phyloP scores from a whole-genome alignment of 2,329 filamentous ascomycete genomes.

The Penicillium sp. region DNA sequence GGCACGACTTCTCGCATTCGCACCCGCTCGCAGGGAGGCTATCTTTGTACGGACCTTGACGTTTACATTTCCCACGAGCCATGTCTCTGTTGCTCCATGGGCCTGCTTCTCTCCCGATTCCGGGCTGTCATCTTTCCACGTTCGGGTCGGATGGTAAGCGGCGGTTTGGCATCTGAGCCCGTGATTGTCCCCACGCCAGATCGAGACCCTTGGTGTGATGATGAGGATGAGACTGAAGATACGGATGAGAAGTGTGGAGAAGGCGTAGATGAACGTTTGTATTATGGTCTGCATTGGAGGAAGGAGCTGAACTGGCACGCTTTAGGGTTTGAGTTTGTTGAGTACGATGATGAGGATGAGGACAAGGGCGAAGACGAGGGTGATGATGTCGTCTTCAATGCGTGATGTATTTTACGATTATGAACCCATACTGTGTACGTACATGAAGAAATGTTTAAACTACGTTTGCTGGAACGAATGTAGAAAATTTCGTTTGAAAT shows the following conservation, averaged over 20 bases:
- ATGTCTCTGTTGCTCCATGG: conserved; percentile 96
- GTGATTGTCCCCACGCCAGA: conserved; percentile 21
- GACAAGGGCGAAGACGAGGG: background rate
- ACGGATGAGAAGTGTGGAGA: conserved; percentile 10
- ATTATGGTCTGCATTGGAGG: conserved; percentile 66
- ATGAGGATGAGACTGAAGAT: background rate
- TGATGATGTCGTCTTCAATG: conserved; percentile 20
- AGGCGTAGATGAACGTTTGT: conserved; percentile 16
- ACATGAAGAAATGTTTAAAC: background rate
- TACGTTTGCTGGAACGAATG: background rate
- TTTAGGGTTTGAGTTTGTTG: conserved; percentile 49
- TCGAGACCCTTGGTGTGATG: conserved; percentile 12
- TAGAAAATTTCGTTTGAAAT: conserved; percentile 23
- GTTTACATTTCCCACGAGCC: conserved; percentile 95
- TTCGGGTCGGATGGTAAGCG: conserved; percentile 72
- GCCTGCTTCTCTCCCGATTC: conserved; percentile 90
- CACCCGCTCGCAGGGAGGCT: conserved; percentile 75
- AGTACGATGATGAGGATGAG: conserved; percentile 14
- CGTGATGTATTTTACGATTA: conserved; percentile 11
- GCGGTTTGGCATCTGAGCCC: conserved; percentile 76
- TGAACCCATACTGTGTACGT: background rate
- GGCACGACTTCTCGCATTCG: conserved; percentile 62
- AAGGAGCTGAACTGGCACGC: conserved; percentile 56
- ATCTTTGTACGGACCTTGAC: conserved; percentile 90
- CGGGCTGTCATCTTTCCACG: conserved; percentile 72